Base-by-base conservation (phyloP, 352 stramenopile species). In the Phytophthora litchii region DNA sequence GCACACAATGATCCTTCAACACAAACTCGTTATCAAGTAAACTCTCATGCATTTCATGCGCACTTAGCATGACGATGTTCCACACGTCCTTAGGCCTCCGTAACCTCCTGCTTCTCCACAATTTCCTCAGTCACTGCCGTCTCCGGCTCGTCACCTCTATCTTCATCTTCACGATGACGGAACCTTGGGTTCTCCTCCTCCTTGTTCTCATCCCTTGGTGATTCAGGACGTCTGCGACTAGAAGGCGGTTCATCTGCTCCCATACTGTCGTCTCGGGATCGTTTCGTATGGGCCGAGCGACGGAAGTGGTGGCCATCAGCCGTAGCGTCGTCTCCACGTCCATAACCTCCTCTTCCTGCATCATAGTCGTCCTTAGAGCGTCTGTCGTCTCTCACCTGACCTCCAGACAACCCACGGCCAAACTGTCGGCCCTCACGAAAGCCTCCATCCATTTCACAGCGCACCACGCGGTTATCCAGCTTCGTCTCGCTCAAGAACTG, bases 401-500 rank as follows among this genome's bases (percentile, higher is more conserved):
- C 86, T 10, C 88, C 88, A 9, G 87, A 92, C 16, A 85, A 71
- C 1, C 86, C 87, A 38, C 88, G 80, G 4, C 88, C 88, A 50
- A 94, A 96, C 69, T 96, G 88, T 0, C 88, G 80, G 9, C 88
- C 88, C 61, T 95, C 86, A 25, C 76, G 72, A 60, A 94, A 96
- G 20, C 88, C 88, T 14, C 86, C 86, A 56, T 96, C 88, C 83
- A 95, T 94, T 53, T 95, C 87, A 37, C 86, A 93, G 43, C 86
- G 86, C 62, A 96, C 88, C 37, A 94, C 79, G 34, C 86, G 86
- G 67, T 90, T 90, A 66, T 96, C 88, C 9, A 96, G 67, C 74
- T 94, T 95, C 36, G 87, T 93, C 49, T 92, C 85, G 53, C 74
- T 95, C 52, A 96, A 62, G 47, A 90, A 96, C 64, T 93, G 86